Conservation (phyloP, 257 asterid species). For the Ocimum tenuiflorum region DNA sequence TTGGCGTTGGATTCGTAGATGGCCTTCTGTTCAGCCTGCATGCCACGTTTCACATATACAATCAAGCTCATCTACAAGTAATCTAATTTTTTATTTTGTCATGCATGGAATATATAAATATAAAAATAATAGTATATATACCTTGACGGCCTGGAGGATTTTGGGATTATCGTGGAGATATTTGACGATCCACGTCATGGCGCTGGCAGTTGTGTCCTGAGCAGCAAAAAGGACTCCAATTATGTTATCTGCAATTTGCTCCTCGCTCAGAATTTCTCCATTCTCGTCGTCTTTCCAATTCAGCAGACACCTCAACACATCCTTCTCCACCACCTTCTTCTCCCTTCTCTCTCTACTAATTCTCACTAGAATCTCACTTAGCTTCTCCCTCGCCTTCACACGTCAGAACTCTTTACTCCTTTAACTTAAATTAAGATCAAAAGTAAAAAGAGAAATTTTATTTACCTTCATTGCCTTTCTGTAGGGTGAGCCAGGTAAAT, state of each 20-base stretch:
- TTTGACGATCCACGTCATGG: conserved; percentile 73
- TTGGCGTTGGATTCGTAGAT: conserved; percentile 34
- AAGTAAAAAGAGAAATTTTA: not conserved
- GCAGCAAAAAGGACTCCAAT: conserved; percentile 89
- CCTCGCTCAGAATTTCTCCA: conserved; percentile 40
- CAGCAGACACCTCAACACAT: conserved; percentile 48
- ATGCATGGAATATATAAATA: too few species aligned
- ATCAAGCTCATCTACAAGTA: too few species aligned
- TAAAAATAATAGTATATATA: not conserved
- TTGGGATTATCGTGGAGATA: conserved; percentile 63
- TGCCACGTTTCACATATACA: not conserved
- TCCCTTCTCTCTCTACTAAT: conserved; percentile 54
- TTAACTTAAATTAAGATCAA: too few species aligned
- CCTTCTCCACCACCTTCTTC: conserved; percentile 30
- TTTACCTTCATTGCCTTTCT: conserved; percentile 52
- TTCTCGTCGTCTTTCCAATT: conserved; percentile 42
- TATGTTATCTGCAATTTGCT: conserved; percentile 70
- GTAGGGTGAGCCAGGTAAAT: conserved; percentile 53
- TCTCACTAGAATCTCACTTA: conserved; percentile 41
- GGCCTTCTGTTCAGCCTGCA: conserved; percentile 68
- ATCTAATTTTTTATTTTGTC: too few species aligned
- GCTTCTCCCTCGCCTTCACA: conserved; percentile 70
- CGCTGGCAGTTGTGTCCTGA: conserved; percentile 81
- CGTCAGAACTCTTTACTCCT: not conserved
- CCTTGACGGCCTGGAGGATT: conserved; percentile 57